Percentiles rank a stretch among this genome's conserved stretches.
phyloP scores from a whole-genome alignment of 2,329 filamentous ascomycete species.

The Fusarium domesticum region DNA sequence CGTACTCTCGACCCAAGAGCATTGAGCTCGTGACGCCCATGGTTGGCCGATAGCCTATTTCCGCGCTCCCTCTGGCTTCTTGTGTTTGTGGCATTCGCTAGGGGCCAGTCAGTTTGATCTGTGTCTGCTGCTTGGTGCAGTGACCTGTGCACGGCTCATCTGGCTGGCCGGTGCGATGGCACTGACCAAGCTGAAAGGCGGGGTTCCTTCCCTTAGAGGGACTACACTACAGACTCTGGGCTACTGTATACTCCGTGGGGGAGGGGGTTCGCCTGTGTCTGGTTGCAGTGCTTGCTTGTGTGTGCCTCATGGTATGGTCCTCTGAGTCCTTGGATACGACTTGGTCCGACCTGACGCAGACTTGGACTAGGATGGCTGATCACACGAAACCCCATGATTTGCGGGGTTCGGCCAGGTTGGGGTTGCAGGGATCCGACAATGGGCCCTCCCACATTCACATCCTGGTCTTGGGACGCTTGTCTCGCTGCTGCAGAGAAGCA shows the following conservation, averaged over 20 bases:
- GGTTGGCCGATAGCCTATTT: constrained; percentile 42
- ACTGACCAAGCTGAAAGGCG: constrained; percentile 6
- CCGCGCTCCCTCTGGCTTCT: background rate
- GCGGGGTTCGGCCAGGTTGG: constrained; percentile 8
- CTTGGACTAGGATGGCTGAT: background rate
- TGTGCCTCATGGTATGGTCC: too few species aligned
- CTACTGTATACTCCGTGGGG: too few species aligned
- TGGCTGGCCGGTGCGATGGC: constrained; percentile 8
- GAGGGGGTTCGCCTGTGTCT: too few species aligned
- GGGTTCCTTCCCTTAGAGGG: too few species aligned
- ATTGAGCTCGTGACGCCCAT: constrained; percentile 63
- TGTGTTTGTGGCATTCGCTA: background rate
- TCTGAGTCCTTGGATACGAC: too few species aligned
- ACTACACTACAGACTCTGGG: too few species aligned
- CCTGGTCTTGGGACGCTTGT: background rate
- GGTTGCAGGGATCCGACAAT: background rate
- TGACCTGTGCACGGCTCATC: background rate
- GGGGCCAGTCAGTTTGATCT: background rate
- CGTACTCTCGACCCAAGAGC: constrained; percentile 58
- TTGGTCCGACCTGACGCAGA: background rate
- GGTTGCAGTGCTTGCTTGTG: too few species aligned
- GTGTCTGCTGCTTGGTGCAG: background rate
- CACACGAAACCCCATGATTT: constrained; percentile 9
- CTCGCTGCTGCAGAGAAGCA: background rate
- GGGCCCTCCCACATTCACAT: too few species aligned